Base-by-base conservation (phyloP, 2,329 filamentous ascomycete species). In the Fusarium transvaalense region DNA sequence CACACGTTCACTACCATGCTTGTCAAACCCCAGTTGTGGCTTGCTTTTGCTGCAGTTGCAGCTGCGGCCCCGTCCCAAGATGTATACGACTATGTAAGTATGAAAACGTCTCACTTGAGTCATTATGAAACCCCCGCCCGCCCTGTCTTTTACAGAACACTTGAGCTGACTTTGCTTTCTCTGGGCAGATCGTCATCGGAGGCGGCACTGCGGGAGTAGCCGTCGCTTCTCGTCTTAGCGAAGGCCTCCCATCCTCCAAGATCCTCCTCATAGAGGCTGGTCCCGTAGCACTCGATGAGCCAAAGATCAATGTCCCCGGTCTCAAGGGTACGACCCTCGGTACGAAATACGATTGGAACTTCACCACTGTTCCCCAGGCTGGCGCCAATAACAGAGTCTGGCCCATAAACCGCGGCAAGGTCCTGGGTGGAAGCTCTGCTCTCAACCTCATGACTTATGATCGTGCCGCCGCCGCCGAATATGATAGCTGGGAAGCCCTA, bases 401-500 rank as follows among this genome's bases (percentile, higher is more conserved):
- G 13, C 56, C 56, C 13, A 52, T 77, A 3, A 69, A 69, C 9
- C 69, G 73, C 0, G 76, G 76, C 1, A 74, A 70, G 5, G 69
- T 69, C 4, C 64, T 78, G 2, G 77, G 77, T 3, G 77, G 77
- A 8, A 69, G 75, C 21, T 75, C 75, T 5, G 71, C 71, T 1
- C 65, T 78, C 25, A 78, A 78, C 25, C 74, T 73, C 6, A 77
- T 78, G 76, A 71, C 64, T 23, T 76, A 69, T 38, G 72, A 76
- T 17, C 69, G 74, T 1, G 76, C 74, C 4, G 75, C 76, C 1
- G 55, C 56, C 0, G 56, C 63, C 3, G 76, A 77, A 38, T 77
- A 77, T 37, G 72, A 82, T 47, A 69, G 76, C 3, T 82, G 80
- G 80, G 77, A 77, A 25, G 73, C 72, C 0, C 62, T 81, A 1